Percentiles rank a stretch among this genome's conserved stretches.
phyloP scores from a whole-genome alignment of 2,329 filamentous ascomycete genomes.

The Diaporthe humulicola region DNA sequence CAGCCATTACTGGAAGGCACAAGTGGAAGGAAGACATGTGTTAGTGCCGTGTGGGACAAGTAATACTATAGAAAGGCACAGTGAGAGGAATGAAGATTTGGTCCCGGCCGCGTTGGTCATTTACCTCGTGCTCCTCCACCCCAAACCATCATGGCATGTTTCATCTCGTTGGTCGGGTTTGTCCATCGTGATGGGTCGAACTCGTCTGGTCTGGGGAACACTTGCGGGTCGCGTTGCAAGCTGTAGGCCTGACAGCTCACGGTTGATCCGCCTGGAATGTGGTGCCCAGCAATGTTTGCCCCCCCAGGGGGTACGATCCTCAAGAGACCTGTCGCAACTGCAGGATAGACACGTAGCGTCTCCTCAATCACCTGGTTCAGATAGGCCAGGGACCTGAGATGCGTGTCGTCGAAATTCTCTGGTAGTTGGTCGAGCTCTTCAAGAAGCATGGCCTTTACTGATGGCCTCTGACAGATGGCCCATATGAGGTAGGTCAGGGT shows the following conservation, averaged over 20 bases:
- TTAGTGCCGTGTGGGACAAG: background rate
- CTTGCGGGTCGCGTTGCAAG: constrained; percentile 57
- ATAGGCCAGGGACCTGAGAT: constrained; percentile 54
- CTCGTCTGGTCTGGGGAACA: constrained; percentile 56
- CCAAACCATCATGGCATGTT: constrained; percentile 46
- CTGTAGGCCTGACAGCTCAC: constrained; percentile 61
- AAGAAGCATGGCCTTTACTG: constrained; percentile 50
- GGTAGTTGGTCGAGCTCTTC: constrained; percentile 52
- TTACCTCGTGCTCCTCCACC: constrained; percentile 47
- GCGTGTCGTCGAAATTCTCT: constrained; percentile 47
- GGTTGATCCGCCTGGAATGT: constrained; percentile 54
- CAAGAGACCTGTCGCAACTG: constrained; percentile 56
- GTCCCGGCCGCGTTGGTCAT: background rate
- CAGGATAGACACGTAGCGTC: constrained; percentile 58
- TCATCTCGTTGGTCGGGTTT: constrained; percentile 47
- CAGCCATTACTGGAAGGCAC: background rate
- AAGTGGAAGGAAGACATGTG: background rate
- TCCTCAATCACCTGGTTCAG: constrained; percentile 60
- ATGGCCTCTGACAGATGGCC: constrained; percentile 50
- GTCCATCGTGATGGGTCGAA: constrained; percentile 55
- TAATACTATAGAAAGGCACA: background rate
- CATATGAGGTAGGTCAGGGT: constrained; percentile 63
- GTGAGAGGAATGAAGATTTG: background rate
- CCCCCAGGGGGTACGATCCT: constrained; percentile 56
- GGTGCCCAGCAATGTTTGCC: constrained; percentile 53